Evolutionary conservation across 768 basidiomycete genomes (phyloP).

Genomic region (Lanmaoa rubissima): DNA sequence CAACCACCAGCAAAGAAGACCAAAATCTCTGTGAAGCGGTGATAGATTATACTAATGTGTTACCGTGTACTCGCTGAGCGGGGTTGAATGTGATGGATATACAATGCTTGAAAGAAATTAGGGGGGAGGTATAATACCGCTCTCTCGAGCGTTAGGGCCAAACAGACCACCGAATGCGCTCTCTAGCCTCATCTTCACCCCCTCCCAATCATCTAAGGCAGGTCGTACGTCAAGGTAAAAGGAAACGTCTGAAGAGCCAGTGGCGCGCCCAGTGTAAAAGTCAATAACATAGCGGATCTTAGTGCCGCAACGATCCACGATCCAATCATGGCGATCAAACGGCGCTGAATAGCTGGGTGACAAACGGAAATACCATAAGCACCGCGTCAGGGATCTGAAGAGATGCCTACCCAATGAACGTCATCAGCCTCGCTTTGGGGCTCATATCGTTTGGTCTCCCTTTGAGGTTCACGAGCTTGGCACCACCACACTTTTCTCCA

Average conservation of each 20-base stretch:
- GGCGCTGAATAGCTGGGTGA: conserved; percentile 79
- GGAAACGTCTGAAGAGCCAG: conserved; percentile 54
- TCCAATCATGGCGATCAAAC: conserved; percentile 97
- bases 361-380: not conserved
- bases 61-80: conserved; percentile 12
- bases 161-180: conserved; percentile 48
- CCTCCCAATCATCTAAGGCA: conserved; percentile 92
- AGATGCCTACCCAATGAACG: conserved; percentile 74
- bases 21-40: conserved; percentile 50
- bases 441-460: conserved; percentile 80
- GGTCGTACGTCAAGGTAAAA: conserved; percentile 96
- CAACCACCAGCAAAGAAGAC: conserved; percentile 53
- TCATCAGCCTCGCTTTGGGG: conserved; percentile 78
- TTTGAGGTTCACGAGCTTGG: conserved; percentile 86
- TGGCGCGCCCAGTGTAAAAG: conserved; percentile 84
- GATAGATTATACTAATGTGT: conserved; percentile 10
- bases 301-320: conserved; percentile 89
- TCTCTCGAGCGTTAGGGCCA: conserved; percentile 21
- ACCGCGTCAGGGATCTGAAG: not conserved
- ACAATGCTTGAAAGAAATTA: conserved; percentile 6
- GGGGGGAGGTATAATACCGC: conserved; percentile 15
- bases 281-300: conserved; percentile 94
- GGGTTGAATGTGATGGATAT: conserved; percentile 7
- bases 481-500: conserved; percentile 76
- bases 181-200: conserved; percentile 76